A percentile compares a stretch with the other conserved stretches of the same genome.
phyloP scores from a whole-genome alignment of 2,329 filamentous ascomycete species.

The Penicillium sp. region DNA sequence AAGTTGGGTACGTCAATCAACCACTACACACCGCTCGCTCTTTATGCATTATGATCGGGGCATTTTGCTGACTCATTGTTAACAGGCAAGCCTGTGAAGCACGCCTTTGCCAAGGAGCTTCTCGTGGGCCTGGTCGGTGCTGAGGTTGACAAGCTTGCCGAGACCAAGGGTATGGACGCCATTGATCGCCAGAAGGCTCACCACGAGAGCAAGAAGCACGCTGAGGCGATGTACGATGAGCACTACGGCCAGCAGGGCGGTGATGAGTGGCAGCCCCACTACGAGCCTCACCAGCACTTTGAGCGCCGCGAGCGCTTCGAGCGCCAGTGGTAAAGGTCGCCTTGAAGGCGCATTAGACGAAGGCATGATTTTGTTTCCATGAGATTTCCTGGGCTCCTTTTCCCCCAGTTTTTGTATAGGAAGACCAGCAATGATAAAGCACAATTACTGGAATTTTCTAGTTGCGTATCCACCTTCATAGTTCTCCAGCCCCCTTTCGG shows the following conservation, averaged over 20 bases:
- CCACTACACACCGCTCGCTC: background rate
- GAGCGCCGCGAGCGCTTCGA: slow-evolving; percentile 5
- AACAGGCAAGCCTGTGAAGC: slow-evolving; percentile 65
- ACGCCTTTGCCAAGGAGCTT: slow-evolving; percentile 76
- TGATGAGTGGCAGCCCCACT: slow-evolving; percentile 57
- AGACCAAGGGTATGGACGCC: slow-evolving; percentile 67
- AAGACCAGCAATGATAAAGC: slow-evolving; percentile 11
- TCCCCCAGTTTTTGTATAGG: background rate
- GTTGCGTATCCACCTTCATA: background rate
- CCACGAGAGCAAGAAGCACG: slow-evolving; percentile 60
- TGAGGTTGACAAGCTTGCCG: slow-evolving; percentile 74
- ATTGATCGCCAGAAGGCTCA: slow-evolving; percentile 61
- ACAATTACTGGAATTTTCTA: slow-evolving; percentile 1
- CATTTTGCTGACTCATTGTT: background rate
- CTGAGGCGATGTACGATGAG: slow-evolving; percentile 61
- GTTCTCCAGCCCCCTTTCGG: background rate
- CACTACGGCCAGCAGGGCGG: slow-evolving; percentile 55
- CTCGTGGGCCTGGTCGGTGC: slow-evolving; percentile 71
- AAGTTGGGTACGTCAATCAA: slow-evolving; percentile 57
- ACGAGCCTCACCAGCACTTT: slow-evolving; percentile 31
- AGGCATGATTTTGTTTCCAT: slow-evolving; percentile 8
- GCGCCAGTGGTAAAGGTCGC: slow-evolving; percentile 23
- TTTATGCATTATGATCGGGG: background rate
- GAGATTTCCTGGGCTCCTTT: slow-evolving; percentile 4
- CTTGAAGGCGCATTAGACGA: background rate